Base-by-base conservation (phyloP, 176 grass and related monocot genomes). In the Paspalum notatum region DNA sequence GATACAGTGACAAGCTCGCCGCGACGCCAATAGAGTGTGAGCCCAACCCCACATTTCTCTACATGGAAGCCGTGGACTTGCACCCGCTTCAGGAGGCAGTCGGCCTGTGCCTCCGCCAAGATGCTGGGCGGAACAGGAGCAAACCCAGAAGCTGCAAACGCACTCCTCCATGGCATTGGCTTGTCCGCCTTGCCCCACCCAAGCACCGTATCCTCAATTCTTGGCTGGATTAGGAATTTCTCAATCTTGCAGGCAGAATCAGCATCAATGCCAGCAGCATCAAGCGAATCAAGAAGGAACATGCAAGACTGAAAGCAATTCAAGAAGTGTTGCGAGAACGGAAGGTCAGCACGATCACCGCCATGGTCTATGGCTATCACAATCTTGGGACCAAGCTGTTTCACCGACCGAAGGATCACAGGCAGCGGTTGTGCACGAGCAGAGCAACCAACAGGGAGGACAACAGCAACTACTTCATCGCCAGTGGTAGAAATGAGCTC, bases 11-110 rank as follows among this genome's bases (percentile, higher is more conserved):
- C 87, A 13, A 97, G 85, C 82, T 97, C 94, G 0, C 80, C 76
- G 0, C 44, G 76, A 57, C 94, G 94, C 94, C 94, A 97, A 24
- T 66, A 90, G 63, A 97, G 92, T 15, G 76, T 75, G 58, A 97
- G 89, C 15, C 80, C 88, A 50, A 62, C 80, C 51, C 89, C 89
- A 5, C 85, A 76, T 45, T 89, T 97, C 87, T 97, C 87, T 58
- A 97, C 91, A 14, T 94, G 89, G 79, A 97, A 97, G 5, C 91
- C 94, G 47, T 85, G 90, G 66, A 97, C 89, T 45, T 88, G 94
- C 79, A 92, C 91, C 68, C 91, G 89, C 82, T 94, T 92, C 43
- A 93, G 47, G 43, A 97, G 89, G 78, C 91, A 97, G 39, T 90
- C 89, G 0, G 94, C 94, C 85, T 97, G 91, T 12, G 91, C 83